Conservation (phyloP, 768 basidiomycete genomes). For the Cystobasidium onofrii region DNA sequence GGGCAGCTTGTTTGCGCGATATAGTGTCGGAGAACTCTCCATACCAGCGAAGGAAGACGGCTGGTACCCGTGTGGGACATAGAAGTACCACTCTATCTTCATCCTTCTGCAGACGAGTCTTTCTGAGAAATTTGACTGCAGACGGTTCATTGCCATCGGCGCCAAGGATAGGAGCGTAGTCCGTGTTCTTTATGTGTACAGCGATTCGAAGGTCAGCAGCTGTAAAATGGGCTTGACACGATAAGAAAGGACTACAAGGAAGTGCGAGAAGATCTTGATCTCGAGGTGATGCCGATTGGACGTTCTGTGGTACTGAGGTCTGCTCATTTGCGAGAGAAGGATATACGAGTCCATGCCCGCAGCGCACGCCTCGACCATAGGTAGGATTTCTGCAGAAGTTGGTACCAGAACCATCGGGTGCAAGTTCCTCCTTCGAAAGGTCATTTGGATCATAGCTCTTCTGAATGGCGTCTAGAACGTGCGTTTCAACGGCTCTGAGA, state of each 20-base stretch:
- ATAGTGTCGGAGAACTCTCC: conserved; percentile 1
- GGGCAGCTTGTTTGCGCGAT: background rate
- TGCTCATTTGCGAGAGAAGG: background rate
- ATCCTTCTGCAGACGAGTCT: background rate
- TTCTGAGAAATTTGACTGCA: background rate
- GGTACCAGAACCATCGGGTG: background rate
- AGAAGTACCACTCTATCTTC: background rate
- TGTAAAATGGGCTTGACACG: background rate
- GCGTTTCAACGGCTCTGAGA: background rate
- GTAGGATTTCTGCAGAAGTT: background rate
- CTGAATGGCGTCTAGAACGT: background rate
- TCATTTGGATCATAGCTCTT: background rate
- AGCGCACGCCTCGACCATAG: background rate
- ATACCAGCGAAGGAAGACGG: conserved; percentile 18
- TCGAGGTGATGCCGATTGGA: background rate
- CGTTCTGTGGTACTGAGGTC: background rate
- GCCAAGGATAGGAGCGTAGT: background rate
- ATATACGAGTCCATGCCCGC: background rate
- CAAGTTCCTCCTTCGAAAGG: background rate
- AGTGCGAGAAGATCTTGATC: background rate
- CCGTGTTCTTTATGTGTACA: background rate
- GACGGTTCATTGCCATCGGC: background rate
- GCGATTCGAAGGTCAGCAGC: background rate
- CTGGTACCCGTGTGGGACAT: background rate
- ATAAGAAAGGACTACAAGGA: background rate